Conservation (phyloP, 208 protist genomes). For the Leishmania arabica region DNA sequence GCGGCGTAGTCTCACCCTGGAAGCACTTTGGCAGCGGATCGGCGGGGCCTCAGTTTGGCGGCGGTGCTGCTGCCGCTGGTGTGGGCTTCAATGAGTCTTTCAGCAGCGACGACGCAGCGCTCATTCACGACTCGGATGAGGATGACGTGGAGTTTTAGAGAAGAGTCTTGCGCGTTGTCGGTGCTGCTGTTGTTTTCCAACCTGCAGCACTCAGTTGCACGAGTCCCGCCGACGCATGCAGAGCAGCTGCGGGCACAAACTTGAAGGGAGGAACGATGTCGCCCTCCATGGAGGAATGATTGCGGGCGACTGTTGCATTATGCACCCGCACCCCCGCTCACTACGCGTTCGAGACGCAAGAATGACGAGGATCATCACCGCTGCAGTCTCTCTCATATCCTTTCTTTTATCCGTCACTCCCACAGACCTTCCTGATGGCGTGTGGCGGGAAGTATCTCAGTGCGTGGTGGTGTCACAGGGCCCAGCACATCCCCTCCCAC, state of each 20-base stretch:
- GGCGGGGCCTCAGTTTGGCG: conserved; percentile 13
- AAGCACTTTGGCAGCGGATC: conserved; percentile 7
- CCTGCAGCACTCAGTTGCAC: not conserved
- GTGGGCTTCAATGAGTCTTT: conserved; percentile 18
- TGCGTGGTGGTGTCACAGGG: not conserved
- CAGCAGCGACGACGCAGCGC: conserved; percentile 37
- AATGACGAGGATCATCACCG: not conserved
- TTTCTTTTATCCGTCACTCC: not conserved
- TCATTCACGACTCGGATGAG: conserved; percentile 33
- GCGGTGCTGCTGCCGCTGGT: conserved; percentile 1
- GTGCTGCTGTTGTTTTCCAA: not conserved
- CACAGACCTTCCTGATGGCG: not conserved
- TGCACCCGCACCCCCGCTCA: not conserved
- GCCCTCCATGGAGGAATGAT: not conserved
- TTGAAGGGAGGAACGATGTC: not conserved
- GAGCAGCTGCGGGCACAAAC: not conserved
- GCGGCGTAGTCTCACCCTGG: conserved; percentile 18
- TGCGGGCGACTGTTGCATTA: not conserved
- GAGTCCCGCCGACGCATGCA: not conserved
- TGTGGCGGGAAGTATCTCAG: not conserved
- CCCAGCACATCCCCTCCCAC: not conserved
- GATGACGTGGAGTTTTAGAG: conserved; percentile 35
- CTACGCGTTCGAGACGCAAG: not conserved
- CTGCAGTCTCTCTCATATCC: not conserved
- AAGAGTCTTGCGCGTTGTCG: not conserved